Percentiles rank a stretch among this genome's conserved stretches.
Evolutionary conservation across 305 asterid genomes (phyloP).

Genomic region (Solanum hybrid): DNA sequence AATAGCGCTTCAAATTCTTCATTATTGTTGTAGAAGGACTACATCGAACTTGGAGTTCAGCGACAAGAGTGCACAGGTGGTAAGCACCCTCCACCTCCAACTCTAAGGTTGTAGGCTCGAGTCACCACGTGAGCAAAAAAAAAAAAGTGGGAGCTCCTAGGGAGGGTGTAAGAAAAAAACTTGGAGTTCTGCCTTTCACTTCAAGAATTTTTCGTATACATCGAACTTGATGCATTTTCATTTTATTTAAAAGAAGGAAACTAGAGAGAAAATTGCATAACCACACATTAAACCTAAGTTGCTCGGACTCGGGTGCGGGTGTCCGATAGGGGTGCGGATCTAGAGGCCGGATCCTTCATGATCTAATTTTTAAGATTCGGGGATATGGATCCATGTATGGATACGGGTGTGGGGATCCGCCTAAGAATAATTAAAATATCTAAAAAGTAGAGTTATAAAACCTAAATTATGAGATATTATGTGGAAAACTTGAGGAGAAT

Average conservation of each 20-base stretch:
- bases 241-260: neutral
- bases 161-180: neutral
- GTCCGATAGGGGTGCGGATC: neutral
- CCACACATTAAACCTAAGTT: neutral
- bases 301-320: neutral
- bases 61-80: neutral
- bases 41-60: neutral
- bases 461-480: neutral
- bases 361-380: neutral
- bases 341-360: neutral
- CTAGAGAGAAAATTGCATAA: neutral
- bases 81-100: neutral
- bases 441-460: neutral
- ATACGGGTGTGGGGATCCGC: neutral
- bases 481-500: neutral
- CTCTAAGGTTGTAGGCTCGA: neutral
- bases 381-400: neutral
- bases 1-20: neutral
- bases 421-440: neutral
- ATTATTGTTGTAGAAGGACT: neutral
- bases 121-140: neutral
- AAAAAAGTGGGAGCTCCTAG: neutral
- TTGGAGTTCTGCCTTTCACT: neutral
- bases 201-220: neutral
- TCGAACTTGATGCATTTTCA: neutral